Evolutionary conservation across 345 rosid genomes (phyloP), one percentile per base, ranked within the genome.

Genomic region (Aegle marmelos): DNA sequence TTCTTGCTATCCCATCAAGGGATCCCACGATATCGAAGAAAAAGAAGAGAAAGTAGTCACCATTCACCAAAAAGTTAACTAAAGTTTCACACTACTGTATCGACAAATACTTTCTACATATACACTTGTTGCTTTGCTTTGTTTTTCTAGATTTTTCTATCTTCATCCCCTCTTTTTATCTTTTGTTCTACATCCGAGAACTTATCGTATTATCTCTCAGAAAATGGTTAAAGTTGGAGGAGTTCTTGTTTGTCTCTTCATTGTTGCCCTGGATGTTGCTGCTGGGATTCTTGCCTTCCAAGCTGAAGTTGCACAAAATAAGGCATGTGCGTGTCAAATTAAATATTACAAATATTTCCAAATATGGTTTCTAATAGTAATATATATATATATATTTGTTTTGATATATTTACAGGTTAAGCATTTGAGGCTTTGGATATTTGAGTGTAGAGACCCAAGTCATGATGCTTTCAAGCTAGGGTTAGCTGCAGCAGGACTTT

Each of bases 251-350:
- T 95, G 98, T 82, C 84, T 95, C 54, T 33, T 95, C 86, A 85
- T 95, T 31, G 91, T 95, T 22, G 92, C 82, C 63, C 84, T 95
- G 84, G 99, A 95, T 83, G 82, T 93, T 31, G 93, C 73, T 11
- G 99, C 97, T 57, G 99, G 96, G 33, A 80, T 95, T 68, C 89
- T 95, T n/a, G 96, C 85, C 80, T 90, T 95, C 85, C 93, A 95
- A 86, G 99, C 97, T 17, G 98, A 95, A 84, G 89, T 87, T 25
- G 86, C 91, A 72, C 96, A 95, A 79, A 95, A 95, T 77, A 89
- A 91, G 96, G 98, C 79, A 77, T 2, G 21, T 71, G 11, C 24
- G 33, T 64, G 45, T 21, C 27, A 34, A 31, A 65, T 33, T 16
- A 28, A 63, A 31, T 45, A 63, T 63, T 45, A 45, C 17, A 45